Evolutionary conservation across 176 grass and related monocot species (phyloP).

Genomic region (Phoenix dactylifera): DNA sequence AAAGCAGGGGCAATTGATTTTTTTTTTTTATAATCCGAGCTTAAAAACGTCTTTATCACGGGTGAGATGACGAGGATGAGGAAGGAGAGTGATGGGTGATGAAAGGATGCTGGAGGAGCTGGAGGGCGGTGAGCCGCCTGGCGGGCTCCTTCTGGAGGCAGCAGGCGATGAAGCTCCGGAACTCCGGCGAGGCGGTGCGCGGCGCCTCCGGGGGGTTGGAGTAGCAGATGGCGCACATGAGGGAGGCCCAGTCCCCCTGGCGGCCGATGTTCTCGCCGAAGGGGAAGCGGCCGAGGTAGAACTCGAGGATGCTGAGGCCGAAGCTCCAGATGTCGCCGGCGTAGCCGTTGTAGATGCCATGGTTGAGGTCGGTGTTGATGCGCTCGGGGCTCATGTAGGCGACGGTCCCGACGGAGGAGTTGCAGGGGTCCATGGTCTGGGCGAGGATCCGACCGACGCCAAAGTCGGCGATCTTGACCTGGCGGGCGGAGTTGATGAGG

Average conservation of each 20-base stretch:
- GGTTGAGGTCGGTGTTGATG: conserved; percentile 97
- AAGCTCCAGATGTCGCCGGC: conserved; percentile 98
- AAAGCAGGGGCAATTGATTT: not conserved
- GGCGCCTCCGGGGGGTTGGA: conserved; percentile 59
- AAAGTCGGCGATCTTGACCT: conserved; percentile 95
- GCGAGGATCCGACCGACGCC: conserved; percentile 84
- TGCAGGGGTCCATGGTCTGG: conserved; percentile 97
- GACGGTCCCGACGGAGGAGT: conserved; percentile 90
- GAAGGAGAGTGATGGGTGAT: conserved; percentile 19
- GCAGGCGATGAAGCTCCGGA: conserved; percentile 64
- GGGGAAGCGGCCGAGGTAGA: conserved; percentile 86
- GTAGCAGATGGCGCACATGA: conserved; percentile 95
- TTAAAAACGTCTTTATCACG: too few relatives aligned
- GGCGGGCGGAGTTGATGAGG: conserved; percentile 59
- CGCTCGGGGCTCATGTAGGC: conserved; percentile 99
- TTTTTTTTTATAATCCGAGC: too few relatives aligned
- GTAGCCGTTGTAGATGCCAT: conserved; percentile 79
- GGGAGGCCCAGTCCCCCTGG: conserved; percentile 85
- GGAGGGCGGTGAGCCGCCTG: conserved; percentile 33
- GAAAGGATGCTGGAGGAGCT: conserved; percentile 82
- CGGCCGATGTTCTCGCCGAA: conserved; percentile 77
- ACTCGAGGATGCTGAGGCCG: conserved; percentile 96
- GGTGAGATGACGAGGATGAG: too few relatives aligned
- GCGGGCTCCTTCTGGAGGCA: conserved; percentile 91
- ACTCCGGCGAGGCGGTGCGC: conserved; percentile 46